These are phyloP conservation scores for Verticillium klebahnii DNA, from an alignment of 2,329 filamentous ascomycete genomes.

Conservation along the genomic window DNA sequence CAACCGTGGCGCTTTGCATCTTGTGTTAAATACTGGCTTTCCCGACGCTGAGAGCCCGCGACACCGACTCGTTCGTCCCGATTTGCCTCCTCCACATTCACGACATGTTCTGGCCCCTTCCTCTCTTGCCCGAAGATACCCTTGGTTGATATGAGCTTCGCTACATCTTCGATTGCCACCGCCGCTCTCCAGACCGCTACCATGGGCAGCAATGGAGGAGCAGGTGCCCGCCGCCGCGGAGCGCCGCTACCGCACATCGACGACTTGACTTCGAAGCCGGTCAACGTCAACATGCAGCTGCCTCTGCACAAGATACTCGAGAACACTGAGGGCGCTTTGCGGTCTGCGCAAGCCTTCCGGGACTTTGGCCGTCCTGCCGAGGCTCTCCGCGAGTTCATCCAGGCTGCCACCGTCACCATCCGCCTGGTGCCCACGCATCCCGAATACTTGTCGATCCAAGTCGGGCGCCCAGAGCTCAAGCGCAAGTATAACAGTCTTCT, in stretches of 20 bases:
- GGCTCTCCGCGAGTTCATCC: slow-evolving; percentile 80
- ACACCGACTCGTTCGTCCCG: not conserved
- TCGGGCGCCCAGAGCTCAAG: slow-evolving; percentile 43
- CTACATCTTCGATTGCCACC: not conserved
- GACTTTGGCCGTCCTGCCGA: slow-evolving; percentile 64
- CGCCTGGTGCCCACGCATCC: slow-evolving; percentile 72
- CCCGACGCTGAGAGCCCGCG: not conserved
- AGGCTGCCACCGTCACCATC: slow-evolving; percentile 73
- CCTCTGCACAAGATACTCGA: slow-evolving; percentile 51
- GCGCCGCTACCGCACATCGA: slow-evolving; percentile 47
- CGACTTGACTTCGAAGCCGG: slow-evolving; percentile 41
- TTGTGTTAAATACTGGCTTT: not conserved
- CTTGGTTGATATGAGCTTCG: not conserved
- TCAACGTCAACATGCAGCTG: slow-evolving; percentile 42
- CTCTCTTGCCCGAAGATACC: not conserved
- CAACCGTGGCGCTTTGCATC: not conserved
- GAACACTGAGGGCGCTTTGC: slow-evolving; percentile 46
- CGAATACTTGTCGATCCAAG: slow-evolving; percentile 64
- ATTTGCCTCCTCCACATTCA: not conserved
- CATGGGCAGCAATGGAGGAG: slow-evolving; percentile 2
- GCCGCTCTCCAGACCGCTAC: not conserved
- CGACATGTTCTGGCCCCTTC: not conserved
- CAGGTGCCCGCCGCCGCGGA: slow-evolving; percentile 18
- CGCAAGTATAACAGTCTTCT: slow-evolving; percentile 46
- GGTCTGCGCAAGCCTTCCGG: slow-evolving; percentile 56